Base-by-base conservation (phyloP, 2,329 filamentous ascomycete genomes). In the Phyllosticta ampelicida region DNA sequence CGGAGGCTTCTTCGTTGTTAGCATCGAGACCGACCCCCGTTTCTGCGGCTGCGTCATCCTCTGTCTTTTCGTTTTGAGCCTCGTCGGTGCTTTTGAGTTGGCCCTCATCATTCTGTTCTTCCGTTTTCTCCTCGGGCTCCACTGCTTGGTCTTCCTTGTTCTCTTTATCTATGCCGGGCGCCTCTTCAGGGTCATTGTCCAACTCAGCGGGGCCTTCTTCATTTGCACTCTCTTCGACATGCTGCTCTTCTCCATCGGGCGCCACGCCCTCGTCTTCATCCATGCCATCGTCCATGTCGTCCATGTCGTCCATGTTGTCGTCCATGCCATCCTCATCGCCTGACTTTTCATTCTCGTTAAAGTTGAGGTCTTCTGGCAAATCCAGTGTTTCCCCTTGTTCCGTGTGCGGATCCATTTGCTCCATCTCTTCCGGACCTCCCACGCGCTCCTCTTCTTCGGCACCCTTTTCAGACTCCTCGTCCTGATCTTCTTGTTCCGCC, bases 341-440 rank as follows among this genome's bases (percentile, higher is more conserved):
- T 19, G 65, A 63, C 16, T 54, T 53, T 9, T 74, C 80, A 26
- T 88, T 77, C 9, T 82, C 86, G 62, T 92, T 86, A 58, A 94
- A 80, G 59, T 95, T 85, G 78, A 96, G 86, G 63, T 96, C 89
- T 49, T 96, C 90, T 0, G 90, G 90, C 20, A 96, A 77, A 51
- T 91, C 90, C 60, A 96, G 77, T 1, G 86, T 85, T 61, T 95
- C 85, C 65, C 90, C 86, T 68, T 96, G 86, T 64, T 92, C 82
- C 1, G 89, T 82, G 65, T 92, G 86, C 55, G 90, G 86, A 70
- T 89, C 85, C 60, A 82, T 80, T 60, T 82, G 78, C 68, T 87
- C 84, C 56, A 76, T 76, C 55, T 87, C 82, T 60, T 91, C 83
- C 64, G 85, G 82, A 23, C 80, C 83, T 28, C 83, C 81, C 49